Conservation (phyloP, 306 rosid species). For the Vicia sativa region DNA sequence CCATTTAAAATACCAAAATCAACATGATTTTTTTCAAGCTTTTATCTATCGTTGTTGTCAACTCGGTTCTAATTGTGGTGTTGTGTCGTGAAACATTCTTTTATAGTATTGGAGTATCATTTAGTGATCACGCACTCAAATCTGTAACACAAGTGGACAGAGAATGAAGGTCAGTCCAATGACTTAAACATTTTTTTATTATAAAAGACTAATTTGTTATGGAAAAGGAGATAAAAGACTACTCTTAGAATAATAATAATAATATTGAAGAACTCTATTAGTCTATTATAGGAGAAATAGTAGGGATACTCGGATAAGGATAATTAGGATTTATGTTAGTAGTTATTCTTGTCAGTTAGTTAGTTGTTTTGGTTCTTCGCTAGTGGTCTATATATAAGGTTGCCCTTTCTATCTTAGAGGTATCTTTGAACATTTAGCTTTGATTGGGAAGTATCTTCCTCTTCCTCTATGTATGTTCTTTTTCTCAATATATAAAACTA, state of each 20-base stretch:
- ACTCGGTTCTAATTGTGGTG: background rate
- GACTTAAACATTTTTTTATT: background rate
- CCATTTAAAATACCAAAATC: background rate
- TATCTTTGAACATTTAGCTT: constrained; percentile 5
- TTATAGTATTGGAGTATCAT: background rate
- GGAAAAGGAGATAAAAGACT: background rate
- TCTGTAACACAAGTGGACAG: background rate
- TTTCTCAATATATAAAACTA: background rate
- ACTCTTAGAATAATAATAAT: background rate
- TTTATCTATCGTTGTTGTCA: background rate
- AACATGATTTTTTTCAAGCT: background rate
- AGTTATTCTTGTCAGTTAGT: background rate
- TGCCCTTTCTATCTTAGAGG: constrained; percentile 1
- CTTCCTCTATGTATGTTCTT: background rate
- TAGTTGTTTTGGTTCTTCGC: background rate
- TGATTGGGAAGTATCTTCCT: constrained; percentile 4
- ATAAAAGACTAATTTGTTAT: no score
- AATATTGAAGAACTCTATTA: background rate
- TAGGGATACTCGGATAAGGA: background rate
- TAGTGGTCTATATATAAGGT: background rate
- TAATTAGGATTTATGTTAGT: background rate
- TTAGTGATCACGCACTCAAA: background rate
- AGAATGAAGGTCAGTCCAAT: background rate
- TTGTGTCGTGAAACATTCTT: background rate
- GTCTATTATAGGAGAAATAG: background rate